Base-by-base conservation (phyloP, 139 green algal species). In the Choricystis sp. region DNA sequence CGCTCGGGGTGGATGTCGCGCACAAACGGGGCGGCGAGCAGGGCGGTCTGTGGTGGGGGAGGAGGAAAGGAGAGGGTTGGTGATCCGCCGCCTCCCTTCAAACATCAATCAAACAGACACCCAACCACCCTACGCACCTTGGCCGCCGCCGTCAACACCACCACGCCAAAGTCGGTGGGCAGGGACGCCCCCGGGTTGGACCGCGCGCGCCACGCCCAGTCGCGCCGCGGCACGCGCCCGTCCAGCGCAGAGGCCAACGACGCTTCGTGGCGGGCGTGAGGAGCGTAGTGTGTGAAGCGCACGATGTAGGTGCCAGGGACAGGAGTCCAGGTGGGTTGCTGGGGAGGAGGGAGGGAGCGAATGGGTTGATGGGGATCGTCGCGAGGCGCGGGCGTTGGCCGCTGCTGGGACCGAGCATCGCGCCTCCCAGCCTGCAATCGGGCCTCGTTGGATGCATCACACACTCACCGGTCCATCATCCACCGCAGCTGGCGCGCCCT, bases 161-260 rank as follows among this genome's bases (percentile, higher is more conserved):
- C 4, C 57, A 95, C 59, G 0, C 66, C 86, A 76, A 95, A 95
- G 64, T 95, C 87, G 29, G 87, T 95, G 14, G 86, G 85, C 57
- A 74, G 76, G 21, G 27, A 20, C 0, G 62, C 49, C 3, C 83
- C 87, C 25, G 69, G 26, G 69, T 94, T 93, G 25, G 72, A 24
- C 4, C 87, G 73, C 1, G 69, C 60, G 20, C 91, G 27, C 81
- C 84, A 93, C 1, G 63, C 23, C 85, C 82, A 92, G 22, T 19
- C 56, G 3, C 27, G 19, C 20, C 22, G 26, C 1, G 24, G 30
- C 5, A 24, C 26, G 20, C 68, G 19, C 24, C n/a, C 22, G 16
- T 49, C 24, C 26, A 84, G 64, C 1, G 66, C 61, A 19, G 40
- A 24, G 1, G 19, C 2, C 19, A 92, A 64, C 14, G 26, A 23